Evolutionary conservation across 208 protist species (phyloP).

Genomic region (Herpetomonas muscarum): DNA sequence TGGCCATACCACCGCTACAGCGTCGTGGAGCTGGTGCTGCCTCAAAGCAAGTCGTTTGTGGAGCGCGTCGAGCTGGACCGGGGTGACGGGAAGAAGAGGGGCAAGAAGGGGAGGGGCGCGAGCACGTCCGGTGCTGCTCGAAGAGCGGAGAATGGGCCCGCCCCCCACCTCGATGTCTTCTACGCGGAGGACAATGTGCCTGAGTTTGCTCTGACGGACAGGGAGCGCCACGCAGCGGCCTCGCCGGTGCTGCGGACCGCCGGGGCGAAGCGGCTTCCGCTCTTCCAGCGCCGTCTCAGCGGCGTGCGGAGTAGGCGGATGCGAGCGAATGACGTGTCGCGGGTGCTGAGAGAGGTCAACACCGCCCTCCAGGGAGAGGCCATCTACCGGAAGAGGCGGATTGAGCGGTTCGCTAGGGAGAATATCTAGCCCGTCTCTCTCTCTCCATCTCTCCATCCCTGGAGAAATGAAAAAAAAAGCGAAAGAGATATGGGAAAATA

Average conservation of each 20-base stretch:
- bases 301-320: not conserved
- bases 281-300: not conserved
- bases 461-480: not conserved
- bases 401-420: slow-evolving; percentile 8
- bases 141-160: too few species aligned
- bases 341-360: slow-evolving; percentile 31
- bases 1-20: slow-evolving; percentile 69
- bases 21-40: slow-evolving; percentile 62
- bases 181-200: not conserved
- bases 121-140: not conserved
- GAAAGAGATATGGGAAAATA: too few species aligned
- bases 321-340: not conserved
- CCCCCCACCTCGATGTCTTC: not conserved
- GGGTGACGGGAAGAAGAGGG: not conserved
- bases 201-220: not conserved
- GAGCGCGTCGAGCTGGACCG: not conserved
- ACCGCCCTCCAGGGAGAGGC: slow-evolving; percentile 25
- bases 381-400: slow-evolving; percentile 12
- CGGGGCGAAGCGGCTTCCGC: not conserved
- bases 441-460: not conserved
- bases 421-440: not conserved
- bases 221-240: not conserved
- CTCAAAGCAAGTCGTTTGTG: slow-evolving; percentile 9
- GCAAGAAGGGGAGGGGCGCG: not conserved
- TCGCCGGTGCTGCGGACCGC: too few species aligned